Conservation (phyloP, 2,329 filamentous ascomycete species). For the Chrysoporthe deuterocubensis region DNA sequence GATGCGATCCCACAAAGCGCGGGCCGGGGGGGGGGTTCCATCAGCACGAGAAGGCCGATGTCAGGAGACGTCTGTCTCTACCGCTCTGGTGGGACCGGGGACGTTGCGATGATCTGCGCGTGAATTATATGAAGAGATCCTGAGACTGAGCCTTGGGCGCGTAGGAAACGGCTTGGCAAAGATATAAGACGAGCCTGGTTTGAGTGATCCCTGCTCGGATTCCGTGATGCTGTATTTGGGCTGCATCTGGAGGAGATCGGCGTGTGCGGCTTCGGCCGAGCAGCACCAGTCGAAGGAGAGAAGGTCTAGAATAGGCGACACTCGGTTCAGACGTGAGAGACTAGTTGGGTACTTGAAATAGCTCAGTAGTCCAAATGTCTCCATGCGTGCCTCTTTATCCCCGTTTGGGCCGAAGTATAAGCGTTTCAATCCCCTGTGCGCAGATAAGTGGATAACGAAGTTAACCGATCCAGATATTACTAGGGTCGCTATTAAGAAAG, state of each 20-base stretch:
- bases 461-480: not conserved
- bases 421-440: not conserved
- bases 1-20: not conserved
- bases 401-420: not conserved
- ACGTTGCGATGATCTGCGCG: not conserved
- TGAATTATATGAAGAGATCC: not conserved
- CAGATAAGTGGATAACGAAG: not conserved
- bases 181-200: conserved; percentile 1
- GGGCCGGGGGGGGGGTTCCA: not conserved
- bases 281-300: no score
- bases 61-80: not conserved
- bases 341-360: not conserved
- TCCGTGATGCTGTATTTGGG: not conserved
- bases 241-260: not conserved
- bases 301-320: conserved; percentile 3
- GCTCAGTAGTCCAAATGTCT: not conserved
- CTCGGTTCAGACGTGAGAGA: not conserved
- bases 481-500: not conserved
- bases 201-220: conserved; percentile 1
- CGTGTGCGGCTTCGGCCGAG: not conserved
- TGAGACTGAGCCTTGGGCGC: not conserved
- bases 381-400: not conserved
- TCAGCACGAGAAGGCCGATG: not conserved
- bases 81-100: not conserved
- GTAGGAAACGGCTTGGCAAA: not conserved